Base-by-base conservation (phyloP, 164 flowering plant genomes). In the Chimonanthus salicifolius region DNA sequence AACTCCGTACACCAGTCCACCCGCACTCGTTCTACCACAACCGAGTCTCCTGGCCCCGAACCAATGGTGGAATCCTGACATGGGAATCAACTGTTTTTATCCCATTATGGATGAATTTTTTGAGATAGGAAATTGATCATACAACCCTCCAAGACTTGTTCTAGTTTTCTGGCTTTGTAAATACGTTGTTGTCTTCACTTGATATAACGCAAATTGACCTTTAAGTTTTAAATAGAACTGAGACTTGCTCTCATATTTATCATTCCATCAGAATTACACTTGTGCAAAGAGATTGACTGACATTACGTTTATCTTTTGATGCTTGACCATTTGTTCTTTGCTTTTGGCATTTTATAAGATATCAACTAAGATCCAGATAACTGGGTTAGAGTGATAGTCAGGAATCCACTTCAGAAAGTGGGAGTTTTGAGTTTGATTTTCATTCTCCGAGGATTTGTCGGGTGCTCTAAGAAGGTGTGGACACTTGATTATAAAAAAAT, bases 31-130 rank as follows among this genome's bases (percentile, higher is more conserved):
- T 66, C 78, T 43, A 49, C 49, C 33, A 43, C 46, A 49, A 16
- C 80, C 2, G 92, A 89, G 74, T 75, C 84, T 67, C 80, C 92
- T 18, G 89, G 74, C 21, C 94, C 97, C 8, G 92, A 92, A 72
- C 98, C 98, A 2, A 93, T 95, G 99, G 85, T 94, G 74, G 97
- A 94, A 79, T 75, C 85, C 70, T 95, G 87, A 88, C 73, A 46
- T 43, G 0, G 18, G 16, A 54, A 13, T 11, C 60, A 54, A n/a
- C 60, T 11, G 60, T 13, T 33, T 33, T 33, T 33, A 33, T 1
- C 33, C 0, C 33, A 33, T 33, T 33, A 33, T 33, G 33, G 33
- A 33, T 33, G 33, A n/a, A 54, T 54, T 11, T n/a, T 11, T 54
- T 54, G 60, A 54, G 11, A 11, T 4, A 54, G 60, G 9, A 13